A percentile compares a stretch with the other conserved stretches of the same genome.
Conservation (phyloP, 139 green algal species). For the Chlamydomonas sphaeroides region DNA sequence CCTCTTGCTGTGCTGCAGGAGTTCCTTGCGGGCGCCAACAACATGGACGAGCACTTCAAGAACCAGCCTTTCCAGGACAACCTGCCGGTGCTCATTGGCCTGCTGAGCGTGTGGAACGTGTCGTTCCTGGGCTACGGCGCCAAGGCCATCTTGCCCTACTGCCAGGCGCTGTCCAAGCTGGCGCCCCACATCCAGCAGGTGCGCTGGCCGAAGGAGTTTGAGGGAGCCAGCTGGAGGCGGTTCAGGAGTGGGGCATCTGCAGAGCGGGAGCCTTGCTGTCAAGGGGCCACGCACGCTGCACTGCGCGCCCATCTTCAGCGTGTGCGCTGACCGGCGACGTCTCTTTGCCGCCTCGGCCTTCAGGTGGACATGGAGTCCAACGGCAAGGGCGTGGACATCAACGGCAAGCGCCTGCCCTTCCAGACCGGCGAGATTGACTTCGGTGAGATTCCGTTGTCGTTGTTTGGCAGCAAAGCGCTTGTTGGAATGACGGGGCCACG, state of each 20-base stretch:
- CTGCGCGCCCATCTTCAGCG: no score
- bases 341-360: no score
- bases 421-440: constrained; percentile 97
- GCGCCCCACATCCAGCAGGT: constrained; percentile 96
- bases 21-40: constrained; percentile 90
- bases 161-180: constrained; percentile 96
- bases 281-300: no score
- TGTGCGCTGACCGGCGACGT: no score
- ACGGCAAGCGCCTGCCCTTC: constrained; percentile 89
- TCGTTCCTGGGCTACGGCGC: constrained; percentile 94
- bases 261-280: no score
- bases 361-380: constrained; percentile 99
- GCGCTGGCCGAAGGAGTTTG: no score
- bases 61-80: constrained; percentile 88
- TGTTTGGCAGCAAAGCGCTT: no score
- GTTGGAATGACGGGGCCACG: no score
- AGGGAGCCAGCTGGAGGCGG: no score
- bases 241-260: no score
- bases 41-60: constrained; percentile 95
- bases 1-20: no score
- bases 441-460: no score
- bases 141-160: constrained; percentile 98
- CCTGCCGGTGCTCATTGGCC: constrained; percentile 95
- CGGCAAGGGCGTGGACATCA: constrained; percentile 96
- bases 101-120: constrained; percentile 96